These are phyloP conservation scores for Hypoxylon sp. DNA, from an alignment of 2,329 filamentous ascomycete genomes.

Conservation along the genomic window DNA sequence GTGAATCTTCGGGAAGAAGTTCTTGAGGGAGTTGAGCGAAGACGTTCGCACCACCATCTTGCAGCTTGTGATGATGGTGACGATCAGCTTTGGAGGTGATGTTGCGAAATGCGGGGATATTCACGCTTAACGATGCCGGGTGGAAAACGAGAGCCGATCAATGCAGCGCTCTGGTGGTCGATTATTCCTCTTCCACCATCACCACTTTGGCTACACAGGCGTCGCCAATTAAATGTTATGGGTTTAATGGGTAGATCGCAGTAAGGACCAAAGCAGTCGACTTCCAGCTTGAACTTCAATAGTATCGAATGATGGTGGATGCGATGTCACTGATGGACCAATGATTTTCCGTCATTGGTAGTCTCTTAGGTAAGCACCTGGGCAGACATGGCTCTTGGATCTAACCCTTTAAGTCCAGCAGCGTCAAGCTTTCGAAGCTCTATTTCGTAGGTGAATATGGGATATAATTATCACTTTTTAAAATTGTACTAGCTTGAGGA, in stretches of 20 bases:
- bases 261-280: not conserved
- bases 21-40: slow-evolving; percentile 55
- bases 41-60: slow-evolving; percentile 52
- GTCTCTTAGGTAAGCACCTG: not conserved
- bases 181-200: not conserved
- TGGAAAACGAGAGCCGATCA: not conserved
- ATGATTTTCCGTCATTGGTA: slow-evolving; percentile 2
- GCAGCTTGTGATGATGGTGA: slow-evolving; percentile 6
- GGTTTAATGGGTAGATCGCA: not conserved
- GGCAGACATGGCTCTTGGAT: not conserved
- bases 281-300: not conserved
- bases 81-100: slow-evolving; percentile 4
- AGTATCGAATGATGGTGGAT: not conserved
- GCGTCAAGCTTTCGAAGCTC: not conserved
- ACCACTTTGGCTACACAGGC: not conserved
- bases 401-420: not conserved
- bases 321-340: slow-evolving; percentile 4
- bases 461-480: not conserved
- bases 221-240: not conserved
- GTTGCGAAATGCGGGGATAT: slow-evolving; percentile 13
- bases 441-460: not conserved
- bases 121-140: slow-evolving; percentile 1
- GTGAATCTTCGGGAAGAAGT: slow-evolving; percentile 60
- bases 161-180: not conserved
- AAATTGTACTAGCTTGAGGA: not conserved